phyloP scores from a whole-genome alignment of 139 green algal species.

The Zygnema circumcarinatum region DNA sequence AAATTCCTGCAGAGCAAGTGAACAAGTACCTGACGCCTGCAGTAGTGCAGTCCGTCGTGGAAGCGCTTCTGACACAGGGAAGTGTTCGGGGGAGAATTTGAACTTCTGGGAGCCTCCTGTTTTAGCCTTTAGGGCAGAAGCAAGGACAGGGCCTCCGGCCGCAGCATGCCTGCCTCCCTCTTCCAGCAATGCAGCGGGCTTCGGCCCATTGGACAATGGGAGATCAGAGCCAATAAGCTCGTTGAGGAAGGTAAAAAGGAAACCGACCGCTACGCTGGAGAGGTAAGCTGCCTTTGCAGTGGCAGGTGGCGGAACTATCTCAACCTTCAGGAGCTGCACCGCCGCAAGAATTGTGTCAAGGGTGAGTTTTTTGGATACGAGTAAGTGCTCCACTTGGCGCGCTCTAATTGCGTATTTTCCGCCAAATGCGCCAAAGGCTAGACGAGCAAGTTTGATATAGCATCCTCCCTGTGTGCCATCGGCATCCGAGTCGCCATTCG shows the following conservation, averaged over 20 bases:
- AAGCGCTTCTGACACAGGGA: constrained; percentile 7
- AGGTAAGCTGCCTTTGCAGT: constrained; percentile 9
- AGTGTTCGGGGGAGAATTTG: constrained; percentile 21
- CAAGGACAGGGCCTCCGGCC: background rate
- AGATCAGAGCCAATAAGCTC: background rate
- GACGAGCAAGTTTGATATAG: background rate
- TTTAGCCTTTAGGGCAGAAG: background rate
- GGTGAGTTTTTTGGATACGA: constrained; percentile 21
- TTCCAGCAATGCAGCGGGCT: background rate
- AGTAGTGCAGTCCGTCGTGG: constrained; percentile 5
- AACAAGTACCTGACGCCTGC: constrained; percentile 28
- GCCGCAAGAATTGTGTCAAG: constrained; percentile 25
- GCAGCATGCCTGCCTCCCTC: background rate
- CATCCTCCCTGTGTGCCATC: background rate
- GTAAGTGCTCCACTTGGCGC: background rate
- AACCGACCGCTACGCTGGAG: background rate
- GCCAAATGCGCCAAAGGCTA: constrained; percentile 47
- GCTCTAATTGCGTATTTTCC: constrained; percentile 20
- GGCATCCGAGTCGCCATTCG: background rate
- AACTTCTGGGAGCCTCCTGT: constrained; percentile 31
- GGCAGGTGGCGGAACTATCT: constrained; percentile 12
- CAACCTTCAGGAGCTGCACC: background rate
- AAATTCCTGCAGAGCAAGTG: too few species aligned
- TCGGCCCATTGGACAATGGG: background rate
- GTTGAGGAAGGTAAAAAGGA: constrained; percentile 35